These are phyloP conservation scores for Lentinula raphanica DNA, from an alignment of 768 basidiomycete species.

Conservation along the genomic window DNA sequence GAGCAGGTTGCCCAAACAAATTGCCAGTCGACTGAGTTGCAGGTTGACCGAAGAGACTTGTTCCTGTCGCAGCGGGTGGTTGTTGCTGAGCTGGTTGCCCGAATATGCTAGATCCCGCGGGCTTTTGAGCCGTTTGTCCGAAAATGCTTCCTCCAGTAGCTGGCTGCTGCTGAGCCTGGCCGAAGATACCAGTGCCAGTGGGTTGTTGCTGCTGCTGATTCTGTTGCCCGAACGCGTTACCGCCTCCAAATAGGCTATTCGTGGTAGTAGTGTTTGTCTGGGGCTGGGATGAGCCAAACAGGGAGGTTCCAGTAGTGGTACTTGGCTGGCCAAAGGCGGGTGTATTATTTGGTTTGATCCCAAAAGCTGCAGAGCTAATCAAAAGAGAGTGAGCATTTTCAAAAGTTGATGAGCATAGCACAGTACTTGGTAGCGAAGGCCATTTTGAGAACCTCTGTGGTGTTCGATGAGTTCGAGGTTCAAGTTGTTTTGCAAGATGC, in stretches of 20 bases:
- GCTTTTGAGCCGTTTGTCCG: slow-evolving; percentile 14
- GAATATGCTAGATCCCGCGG: slow-evolving; percentile 14
- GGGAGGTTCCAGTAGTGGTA: slow-evolving; percentile 21
- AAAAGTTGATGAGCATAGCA: not conserved
- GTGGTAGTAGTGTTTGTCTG: slow-evolving; percentile 8
- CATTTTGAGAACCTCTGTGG: too few relatives aligned
- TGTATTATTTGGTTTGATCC: slow-evolving; percentile 28
- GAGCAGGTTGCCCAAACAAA: slow-evolving; percentile 13
- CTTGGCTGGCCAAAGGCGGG: slow-evolving; percentile 26
- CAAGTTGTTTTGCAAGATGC: not conserved
- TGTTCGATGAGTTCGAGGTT: too few relatives aligned
- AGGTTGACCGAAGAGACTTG: slow-evolving; percentile 17
- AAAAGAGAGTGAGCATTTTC: not conserved
- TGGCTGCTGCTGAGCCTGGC: slow-evolving; percentile 16
- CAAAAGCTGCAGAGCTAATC: slow-evolving; percentile 29
- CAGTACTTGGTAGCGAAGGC: slow-evolving; percentile 13
- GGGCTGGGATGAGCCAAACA: slow-evolving; percentile 34
- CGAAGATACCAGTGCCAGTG: slow-evolving; percentile 10
- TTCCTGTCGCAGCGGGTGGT: slow-evolving; percentile 14
- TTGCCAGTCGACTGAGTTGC: slow-evolving; percentile 13
- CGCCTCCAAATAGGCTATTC: slow-evolving; percentile 6
- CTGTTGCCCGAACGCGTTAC: slow-evolving; percentile 22
- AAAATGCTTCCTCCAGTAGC: slow-evolving; percentile 19
- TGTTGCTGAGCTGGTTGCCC: slow-evolving; percentile 17
- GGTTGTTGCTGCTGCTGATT: slow-evolving; percentile 21